Percentiles rank a stretch among this genome's conserved stretches.
phyloP scores from a whole-genome alignment of 164 flowering plant genomes.

The Amborella trichopoda region DNA sequence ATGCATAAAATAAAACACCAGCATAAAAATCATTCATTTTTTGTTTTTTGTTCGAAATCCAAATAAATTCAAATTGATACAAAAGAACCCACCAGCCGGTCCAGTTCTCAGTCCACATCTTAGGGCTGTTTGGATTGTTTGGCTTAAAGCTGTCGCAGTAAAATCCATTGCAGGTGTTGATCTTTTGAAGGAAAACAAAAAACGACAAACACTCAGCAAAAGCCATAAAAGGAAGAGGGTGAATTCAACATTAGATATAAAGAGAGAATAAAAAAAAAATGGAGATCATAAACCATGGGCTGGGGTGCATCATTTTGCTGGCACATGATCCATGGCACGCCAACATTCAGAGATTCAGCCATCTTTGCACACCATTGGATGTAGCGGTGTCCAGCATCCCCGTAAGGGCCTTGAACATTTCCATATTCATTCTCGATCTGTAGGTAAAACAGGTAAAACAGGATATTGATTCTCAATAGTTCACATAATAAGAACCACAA shows the following conservation, averaged over 20 bases:
- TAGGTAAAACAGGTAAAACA: too few relatives aligned
- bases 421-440: slow-evolving; percentile 48
- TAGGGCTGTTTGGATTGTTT: slow-evolving; percentile 12
- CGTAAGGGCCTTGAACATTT: slow-evolving; percentile 20
- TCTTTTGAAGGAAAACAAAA: slow-evolving; percentile 13
- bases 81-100: slow-evolving; percentile 43
- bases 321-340: slow-evolving; percentile 98
- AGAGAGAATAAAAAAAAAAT: background rate
- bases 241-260: background rate
- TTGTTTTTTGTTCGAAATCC: background rate
- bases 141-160: slow-evolving; percentile 35
- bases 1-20: background rate
- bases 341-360: slow-evolving; percentile 51
- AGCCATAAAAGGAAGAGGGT: too few relatives aligned
- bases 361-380: slow-evolving; percentile 43
- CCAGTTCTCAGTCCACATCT: slow-evolving; percentile 43
- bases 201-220: background rate
- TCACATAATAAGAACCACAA: background rate
- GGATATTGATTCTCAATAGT: background rate
- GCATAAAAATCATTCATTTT: background rate
- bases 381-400: slow-evolving; percentile 44
- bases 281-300: slow-evolving; percentile 24
- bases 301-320: slow-evolving; percentile 45
- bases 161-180: slow-evolving; percentile 68
- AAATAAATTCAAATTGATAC: background rate